phyloP scores from a whole-genome alignment of 192 early-diverging fungal genomes.

The Coemansia sp. region DNA sequence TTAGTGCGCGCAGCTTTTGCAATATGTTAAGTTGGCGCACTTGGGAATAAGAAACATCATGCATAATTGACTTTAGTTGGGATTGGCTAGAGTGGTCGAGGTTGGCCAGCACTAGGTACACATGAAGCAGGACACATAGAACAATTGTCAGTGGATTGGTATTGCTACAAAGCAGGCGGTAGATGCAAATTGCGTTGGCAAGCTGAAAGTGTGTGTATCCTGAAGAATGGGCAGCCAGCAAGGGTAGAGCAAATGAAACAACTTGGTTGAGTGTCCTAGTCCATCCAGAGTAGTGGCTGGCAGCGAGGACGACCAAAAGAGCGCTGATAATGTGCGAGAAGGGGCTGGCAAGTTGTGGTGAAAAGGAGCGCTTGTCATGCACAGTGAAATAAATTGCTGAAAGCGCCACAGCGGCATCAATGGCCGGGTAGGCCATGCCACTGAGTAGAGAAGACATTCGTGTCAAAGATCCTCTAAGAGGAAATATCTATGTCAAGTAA shows the following conservation, averaged over 20 bases:
- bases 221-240: not conserved
- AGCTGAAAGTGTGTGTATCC: too few species aligned
- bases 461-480: not conserved
- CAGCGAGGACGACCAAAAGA: constrained; percentile 12
- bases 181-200: not conserved
- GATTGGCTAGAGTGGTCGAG: constrained; percentile 16
- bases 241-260: constrained; percentile 1
- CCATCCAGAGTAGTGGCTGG: constrained; percentile 1
- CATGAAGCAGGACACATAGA: constrained; percentile 6
- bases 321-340: constrained; percentile 3
- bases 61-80: not conserved
- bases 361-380: not conserved
- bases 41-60: constrained; percentile 12
- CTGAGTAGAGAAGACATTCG: not conserved
- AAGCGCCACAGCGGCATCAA: not conserved
- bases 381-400: not conserved
- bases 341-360: not conserved
- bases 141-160: not conserved
- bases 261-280: not conserved
- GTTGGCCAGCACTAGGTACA: constrained; percentile 14
- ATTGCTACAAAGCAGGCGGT: constrained; percentile 5
- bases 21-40: constrained; percentile 23
- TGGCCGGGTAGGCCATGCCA: not conserved
- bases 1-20: constrained; percentile 21
- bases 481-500: not conserved